Evolutionary conservation across 2,329 filamentous ascomycete genomes (phyloP).

Genomic region (Neofusicoccum parvum): DNA sequence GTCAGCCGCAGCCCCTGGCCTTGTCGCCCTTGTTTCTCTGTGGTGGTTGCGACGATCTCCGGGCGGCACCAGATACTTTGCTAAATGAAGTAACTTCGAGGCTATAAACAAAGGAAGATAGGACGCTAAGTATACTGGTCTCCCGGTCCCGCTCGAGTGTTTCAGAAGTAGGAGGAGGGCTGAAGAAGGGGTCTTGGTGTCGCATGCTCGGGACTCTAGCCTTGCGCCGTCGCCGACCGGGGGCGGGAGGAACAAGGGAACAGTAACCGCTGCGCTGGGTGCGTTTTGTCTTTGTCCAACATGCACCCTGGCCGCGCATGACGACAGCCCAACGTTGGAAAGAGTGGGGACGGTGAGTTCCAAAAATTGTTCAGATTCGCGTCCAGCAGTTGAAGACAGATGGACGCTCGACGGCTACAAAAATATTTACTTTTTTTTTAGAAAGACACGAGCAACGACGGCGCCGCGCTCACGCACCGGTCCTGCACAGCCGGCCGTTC

Average conservation of each 20-base stretch:
- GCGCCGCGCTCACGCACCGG: not conserved
- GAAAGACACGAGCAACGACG: not conserved
- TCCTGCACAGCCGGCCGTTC: slow-evolving; percentile 25
- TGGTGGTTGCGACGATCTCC: not conserved
- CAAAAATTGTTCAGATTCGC: too few species aligned
- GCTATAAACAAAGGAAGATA: not conserved
- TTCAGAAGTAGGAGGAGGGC: not conserved
- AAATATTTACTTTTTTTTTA: too few species aligned
- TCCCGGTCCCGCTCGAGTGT: not conserved
- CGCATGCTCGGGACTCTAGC: too few species aligned
- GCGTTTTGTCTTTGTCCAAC: not conserved
- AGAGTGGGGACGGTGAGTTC: too few species aligned
- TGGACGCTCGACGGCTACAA: too few species aligned
- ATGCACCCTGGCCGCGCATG: too few species aligned
- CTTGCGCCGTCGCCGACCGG: not conserved
- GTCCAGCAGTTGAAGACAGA: too few species aligned
- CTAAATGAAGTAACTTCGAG: not conserved
- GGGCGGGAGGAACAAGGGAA: not conserved
- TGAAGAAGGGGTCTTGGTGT: not conserved
- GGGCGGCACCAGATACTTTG: not conserved
- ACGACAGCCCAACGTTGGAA: too few species aligned
- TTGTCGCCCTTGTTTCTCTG: not conserved
- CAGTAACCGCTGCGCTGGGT: not conserved
- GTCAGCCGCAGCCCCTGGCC: not conserved
- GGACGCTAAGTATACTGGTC: not conserved